A percentile compares a stretch with the other conserved stretches of the same genome.
Evolutionary conservation across 2,329 filamentous ascomycete species (phyloP).

Genomic region (Ophioceras dolichostomum): DNA sequence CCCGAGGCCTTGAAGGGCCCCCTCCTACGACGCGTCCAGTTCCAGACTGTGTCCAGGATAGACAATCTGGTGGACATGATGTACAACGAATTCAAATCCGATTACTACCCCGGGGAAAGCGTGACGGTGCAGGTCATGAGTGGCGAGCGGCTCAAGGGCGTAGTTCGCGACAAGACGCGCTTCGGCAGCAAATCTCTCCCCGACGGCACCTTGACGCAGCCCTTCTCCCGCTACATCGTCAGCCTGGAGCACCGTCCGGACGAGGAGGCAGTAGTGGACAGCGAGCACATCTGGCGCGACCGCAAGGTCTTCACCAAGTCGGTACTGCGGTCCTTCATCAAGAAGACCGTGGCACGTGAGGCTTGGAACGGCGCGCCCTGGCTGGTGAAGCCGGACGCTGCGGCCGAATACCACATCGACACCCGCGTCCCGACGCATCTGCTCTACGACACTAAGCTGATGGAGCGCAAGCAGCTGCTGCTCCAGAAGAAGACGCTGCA

Average conservation of each 20-base stretch:
- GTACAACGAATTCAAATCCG: constrained; percentile 70
- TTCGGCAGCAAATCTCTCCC: constrained; percentile 51
- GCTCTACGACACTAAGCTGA: constrained; percentile 66
- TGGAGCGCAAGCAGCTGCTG: constrained; percentile 62
- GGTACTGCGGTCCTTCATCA: constrained; percentile 86
- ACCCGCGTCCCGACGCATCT: constrained; percentile 76
- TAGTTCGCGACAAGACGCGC: constrained; percentile 75
- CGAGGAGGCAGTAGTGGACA: constrained; percentile 68
- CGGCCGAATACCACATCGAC: constrained; percentile 72
- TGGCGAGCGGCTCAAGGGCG: constrained; percentile 58
- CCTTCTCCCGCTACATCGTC: constrained; percentile 72
- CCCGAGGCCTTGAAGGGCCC: constrained; percentile 85
- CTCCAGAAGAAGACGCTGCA: constrained; percentile 48
- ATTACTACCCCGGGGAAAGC: constrained; percentile 82
- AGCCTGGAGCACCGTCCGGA: constrained; percentile 55
- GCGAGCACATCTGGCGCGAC: constrained; percentile 73
- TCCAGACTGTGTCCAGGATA: constrained; percentile 77
- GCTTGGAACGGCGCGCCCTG: constrained; percentile 94
- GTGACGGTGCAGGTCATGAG: constrained; percentile 62
- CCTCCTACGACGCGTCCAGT: constrained; percentile 82
- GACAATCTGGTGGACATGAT: constrained; percentile 64
- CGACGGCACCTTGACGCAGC: constrained; percentile 58
- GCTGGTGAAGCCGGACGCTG: constrained; percentile 78
- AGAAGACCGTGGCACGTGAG: constrained; percentile 84
- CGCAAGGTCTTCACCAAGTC: constrained; percentile 90